A percentile compares a stretch with the other conserved stretches of the same genome.
These are phyloP conservation scores for Metschnikowia peoriensis DNA, from an alignment of 805 yeast species.

Conservation along the genomic window DNA sequence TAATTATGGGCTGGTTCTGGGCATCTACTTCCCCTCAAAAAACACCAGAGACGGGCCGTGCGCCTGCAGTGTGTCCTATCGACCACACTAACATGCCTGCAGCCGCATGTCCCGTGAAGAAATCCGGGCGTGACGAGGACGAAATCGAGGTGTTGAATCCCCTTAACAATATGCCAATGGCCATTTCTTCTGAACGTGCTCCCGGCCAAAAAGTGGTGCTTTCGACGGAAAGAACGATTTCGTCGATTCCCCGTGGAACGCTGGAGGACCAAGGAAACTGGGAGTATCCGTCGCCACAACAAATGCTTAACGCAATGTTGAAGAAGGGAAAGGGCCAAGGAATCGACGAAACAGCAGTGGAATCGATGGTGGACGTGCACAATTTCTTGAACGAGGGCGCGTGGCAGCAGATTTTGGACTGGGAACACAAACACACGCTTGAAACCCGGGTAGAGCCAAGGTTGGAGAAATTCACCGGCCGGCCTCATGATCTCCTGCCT, in stretches of 20 bases:
- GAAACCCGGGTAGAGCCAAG: slow-evolving; percentile 64
- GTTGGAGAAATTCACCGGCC: slow-evolving; percentile 82
- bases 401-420: slow-evolving; percentile 88
- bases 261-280: slow-evolving; percentile 68
- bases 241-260: slow-evolving; percentile 85
- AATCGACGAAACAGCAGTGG: slow-evolving; percentile 93
- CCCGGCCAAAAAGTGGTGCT: slow-evolving; percentile 79
- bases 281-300: slow-evolving; percentile 99
- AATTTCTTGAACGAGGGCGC: slow-evolving; percentile 96
- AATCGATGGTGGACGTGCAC: slow-evolving; percentile 94
- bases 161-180: slow-evolving; percentile 83
- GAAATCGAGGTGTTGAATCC: slow-evolving; percentile 58
- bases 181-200: slow-evolving; percentile 59
- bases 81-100: slow-evolving; percentile 14
- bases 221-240: slow-evolving; percentile 80
- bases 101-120: slow-evolving; percentile 17
- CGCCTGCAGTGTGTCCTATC: slow-evolving; percentile 19
- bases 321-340: slow-evolving; percentile 88
- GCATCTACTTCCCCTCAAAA: slow-evolving; percentile 38
- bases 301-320: slow-evolving; percentile 97
- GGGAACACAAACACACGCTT: slow-evolving; percentile 78
- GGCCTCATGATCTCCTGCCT: slow-evolving; percentile 85
- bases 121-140: slow-evolving; percentile 6
- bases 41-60: background rate
- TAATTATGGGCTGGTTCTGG: slow-evolving; percentile 89